Base-by-base conservation (phyloP, 148 eudicot genomes). In the Fagopyrum homotropicum region DNA sequence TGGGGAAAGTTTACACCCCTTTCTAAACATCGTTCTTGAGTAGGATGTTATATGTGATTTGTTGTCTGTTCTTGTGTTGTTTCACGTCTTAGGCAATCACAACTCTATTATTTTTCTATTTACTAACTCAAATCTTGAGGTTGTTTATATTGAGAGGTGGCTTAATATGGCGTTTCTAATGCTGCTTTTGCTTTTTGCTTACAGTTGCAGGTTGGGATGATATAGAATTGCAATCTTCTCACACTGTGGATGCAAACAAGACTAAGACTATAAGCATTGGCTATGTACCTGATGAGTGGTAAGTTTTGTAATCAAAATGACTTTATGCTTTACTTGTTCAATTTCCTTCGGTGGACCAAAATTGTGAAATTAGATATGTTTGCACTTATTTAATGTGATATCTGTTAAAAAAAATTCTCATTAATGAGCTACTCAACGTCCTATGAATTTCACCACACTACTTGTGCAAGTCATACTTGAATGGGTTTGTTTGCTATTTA, bases 201-300 rank as follows among this genome's bases (percentile, higher is more conserved):
- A 47, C 90, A 92, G 99, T 89, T 81, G 82, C 84, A 52, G 81
- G 83, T 19, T 95, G 99, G 99, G 91, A 86, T 73, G 92, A 80
- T 52, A 66, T 75, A 14, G 89, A 79, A 49, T 76, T 69, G 74
- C 48, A 85, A 73, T 45, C 84, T 78, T 79, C 83, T 30, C 75
- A 19, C 14, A 78, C 77, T 26, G n/a, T 43, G 57, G 79, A 81
- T 59, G 74, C 77, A 70, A 71, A 61, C 60, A 76, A 75, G 4
- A 22, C 11, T 15, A 72, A 83, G 57, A 70, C 77, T 52, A 17
- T 77, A 56, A 81, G 72, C 60, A 89, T 95, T 76, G 99, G 99
- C 73, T 87, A 90, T 75, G 83, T 92, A 22, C 89, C 79, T 29
- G 94, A 95, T 79, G 96, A 95, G 57, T 92, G 99, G 99, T 95